phyloP scores from a whole-genome alignment of 192 early-diverging fungal genomes.

The Radiomyces spectabilis region DNA sequence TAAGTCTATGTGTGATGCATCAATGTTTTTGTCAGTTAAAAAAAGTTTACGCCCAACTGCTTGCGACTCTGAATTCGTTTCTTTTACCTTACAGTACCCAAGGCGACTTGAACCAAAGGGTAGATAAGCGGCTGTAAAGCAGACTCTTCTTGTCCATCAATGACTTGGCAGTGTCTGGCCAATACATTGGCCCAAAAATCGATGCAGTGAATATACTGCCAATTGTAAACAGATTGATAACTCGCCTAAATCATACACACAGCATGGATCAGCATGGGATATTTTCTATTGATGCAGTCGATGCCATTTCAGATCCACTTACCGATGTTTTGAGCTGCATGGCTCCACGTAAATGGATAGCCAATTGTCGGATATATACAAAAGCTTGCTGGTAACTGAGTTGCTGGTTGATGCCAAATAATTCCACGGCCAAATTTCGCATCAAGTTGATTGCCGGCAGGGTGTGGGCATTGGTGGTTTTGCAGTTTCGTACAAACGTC shows the following conservation, averaged over 20 bases:
- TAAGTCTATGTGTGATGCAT: no score
- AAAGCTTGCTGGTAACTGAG: slow-evolving; percentile 92
- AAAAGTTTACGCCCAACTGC: slow-evolving; percentile 13
- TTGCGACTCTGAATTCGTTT: not conserved
- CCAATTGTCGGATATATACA: slow-evolving; percentile 88
- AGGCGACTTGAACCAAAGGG: slow-evolving; percentile 76
- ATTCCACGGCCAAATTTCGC: slow-evolving; percentile 86
- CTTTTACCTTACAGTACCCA: slow-evolving; percentile 52
- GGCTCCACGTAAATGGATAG: slow-evolving; percentile 84
- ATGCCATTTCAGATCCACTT: no score
- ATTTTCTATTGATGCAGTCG: no score
- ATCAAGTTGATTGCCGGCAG: slow-evolving; percentile 84
- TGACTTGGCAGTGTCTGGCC: slow-evolving; percentile 56
- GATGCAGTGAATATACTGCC: slow-evolving; percentile 93
- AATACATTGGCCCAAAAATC: slow-evolving; percentile 87
- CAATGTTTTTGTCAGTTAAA: no score
- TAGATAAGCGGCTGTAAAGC: slow-evolving; percentile 73
- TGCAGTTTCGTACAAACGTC: slow-evolving; percentile 71
- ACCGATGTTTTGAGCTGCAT: slow-evolving; percentile 73
- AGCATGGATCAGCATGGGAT: no score
- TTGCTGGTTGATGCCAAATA: slow-evolving; percentile 70
- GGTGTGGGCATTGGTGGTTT: slow-evolving; percentile 72
- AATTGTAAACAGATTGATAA: slow-evolving; percentile 90
- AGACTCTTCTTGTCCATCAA: slow-evolving; percentile 37
- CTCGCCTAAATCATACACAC: no score